Evolutionary conservation across 2,329 filamentous ascomycete species (phyloP).

Genomic region (Fusarium kyushuense): DNA sequence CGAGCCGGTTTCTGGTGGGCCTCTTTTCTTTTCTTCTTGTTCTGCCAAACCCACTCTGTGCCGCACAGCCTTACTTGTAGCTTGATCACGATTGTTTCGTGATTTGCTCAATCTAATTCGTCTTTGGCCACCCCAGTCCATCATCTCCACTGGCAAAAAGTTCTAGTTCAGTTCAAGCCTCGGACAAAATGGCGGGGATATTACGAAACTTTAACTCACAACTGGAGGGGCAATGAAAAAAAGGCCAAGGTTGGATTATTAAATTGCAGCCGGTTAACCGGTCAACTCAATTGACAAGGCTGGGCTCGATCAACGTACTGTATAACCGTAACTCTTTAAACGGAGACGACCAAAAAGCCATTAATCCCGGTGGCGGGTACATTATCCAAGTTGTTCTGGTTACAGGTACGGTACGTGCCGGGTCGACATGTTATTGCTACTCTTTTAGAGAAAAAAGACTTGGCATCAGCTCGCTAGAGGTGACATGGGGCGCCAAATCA

Average conservation of each 20-base stretch:
- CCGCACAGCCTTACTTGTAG: background rate
- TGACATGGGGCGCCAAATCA: constrained; percentile 2
- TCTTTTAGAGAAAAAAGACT: background rate
- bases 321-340: background rate
- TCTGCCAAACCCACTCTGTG: background rate
- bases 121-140: background rate
- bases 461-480: constrained; percentile 21
- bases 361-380: background rate
- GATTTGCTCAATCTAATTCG: background rate
- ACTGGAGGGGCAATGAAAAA: background rate
- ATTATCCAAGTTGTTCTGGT: background rate
- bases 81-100: background rate
- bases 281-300: background rate
- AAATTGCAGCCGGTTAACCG: background rate
- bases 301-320: background rate
- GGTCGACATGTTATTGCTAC: constrained; percentile 1
- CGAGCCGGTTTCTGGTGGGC: background rate
- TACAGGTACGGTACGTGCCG: constrained; percentile 9
- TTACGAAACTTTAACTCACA: background rate
- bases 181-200: background rate
- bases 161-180: background rate
- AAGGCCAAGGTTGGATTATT: background rate
- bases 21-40: background rate
- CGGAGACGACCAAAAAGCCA: background rate
- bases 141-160: background rate